Evolutionary conservation across 192 early-diverging fungal species (phyloP), one percentile per base, ranked within the genome.

Genomic region (Podila clonocystis): DNA sequence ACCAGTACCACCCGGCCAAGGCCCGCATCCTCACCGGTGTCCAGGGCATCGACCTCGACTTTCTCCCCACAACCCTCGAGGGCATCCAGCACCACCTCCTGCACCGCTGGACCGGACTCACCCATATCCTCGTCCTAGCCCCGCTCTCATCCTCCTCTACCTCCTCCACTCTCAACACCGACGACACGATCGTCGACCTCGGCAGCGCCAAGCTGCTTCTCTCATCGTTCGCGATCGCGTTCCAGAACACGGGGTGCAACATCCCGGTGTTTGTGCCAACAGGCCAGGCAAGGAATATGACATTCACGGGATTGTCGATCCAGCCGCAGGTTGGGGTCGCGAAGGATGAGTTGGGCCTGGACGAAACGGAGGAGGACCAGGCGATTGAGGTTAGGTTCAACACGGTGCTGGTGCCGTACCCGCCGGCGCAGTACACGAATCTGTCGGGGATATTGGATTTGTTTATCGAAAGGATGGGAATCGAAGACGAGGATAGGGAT

Each of bases 21-120:
- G 65, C 63, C 55, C 41, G 63, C 41, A 58, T 79, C 58, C 65
- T 69, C 9, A n/a, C 65, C 24, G 83, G 82, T 29, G 62, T 78
- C 31, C 75, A 76, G 31, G 65, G 70, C 28, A 76, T 87, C 28
- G 78, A 85, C 60, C 63, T 70, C 12, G 82, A 83, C 68, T 86
- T 86, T 31, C 75, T 84, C 20, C 65, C 79, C n/a, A 63, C 76
- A 11, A 58, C 24, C 13, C 67, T 76, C n/a, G 72, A 63, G 48
- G 59, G 69, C 38, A 52, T 48, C 31, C 62, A 59, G 5, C 84
- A 85, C 50, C 89, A 93, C 41, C 83, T 82, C 49, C 82, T 94
- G 61, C 93, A 94, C 72, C 88, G 90, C n/a, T 93, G 91, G 91
- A 89, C 91, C 6, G 89, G 85, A 12, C 62, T 85, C 38, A 83